Percentiles rank a stretch among this genome's conserved stretches.
These are phyloP conservation scores for Backusella luteola DNA, from an alignment of 192 early-diverging fungal genomes.

Conservation along the genomic window DNA sequence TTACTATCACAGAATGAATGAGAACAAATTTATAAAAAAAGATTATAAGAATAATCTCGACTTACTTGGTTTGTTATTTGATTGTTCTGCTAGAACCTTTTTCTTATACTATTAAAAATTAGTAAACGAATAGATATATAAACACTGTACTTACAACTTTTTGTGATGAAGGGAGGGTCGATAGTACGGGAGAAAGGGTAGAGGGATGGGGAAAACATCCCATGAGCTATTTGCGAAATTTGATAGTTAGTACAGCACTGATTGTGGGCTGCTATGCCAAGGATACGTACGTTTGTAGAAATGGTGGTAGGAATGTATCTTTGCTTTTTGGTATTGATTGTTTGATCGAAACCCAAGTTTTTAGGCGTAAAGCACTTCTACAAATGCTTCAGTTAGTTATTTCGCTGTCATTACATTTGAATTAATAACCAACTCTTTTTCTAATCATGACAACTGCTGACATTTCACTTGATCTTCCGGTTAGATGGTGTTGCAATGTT, in stretches of 20 bases:
- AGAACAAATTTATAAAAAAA: background rate
- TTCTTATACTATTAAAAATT: too few relatives aligned
- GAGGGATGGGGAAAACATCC: background rate
- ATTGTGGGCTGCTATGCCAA: background rate
- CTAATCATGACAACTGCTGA: background rate
- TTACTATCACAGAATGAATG: too few relatives aligned
- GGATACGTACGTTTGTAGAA: background rate
- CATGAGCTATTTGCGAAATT: background rate
- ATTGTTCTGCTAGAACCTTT: background rate
- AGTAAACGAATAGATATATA: background rate
- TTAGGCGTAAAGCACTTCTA: background rate
- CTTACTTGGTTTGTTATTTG: background rate
- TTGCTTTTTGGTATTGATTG: background rate
- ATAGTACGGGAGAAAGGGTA: background rate
- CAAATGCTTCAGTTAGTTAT: background rate
- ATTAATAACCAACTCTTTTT: background rate
- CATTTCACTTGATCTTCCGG: background rate
- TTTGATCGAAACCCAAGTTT: background rate
- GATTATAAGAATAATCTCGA: background rate
- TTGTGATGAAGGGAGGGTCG: background rate
- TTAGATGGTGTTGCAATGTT: background rate
- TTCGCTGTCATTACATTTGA: background rate
- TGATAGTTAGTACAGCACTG: background rate
- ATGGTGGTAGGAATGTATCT: background rate
- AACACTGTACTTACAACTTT: background rate